Evolutionary conservation across 371 early-diverging fungal species (phyloP).

Genomic region (Circinella umbellata): DNA sequence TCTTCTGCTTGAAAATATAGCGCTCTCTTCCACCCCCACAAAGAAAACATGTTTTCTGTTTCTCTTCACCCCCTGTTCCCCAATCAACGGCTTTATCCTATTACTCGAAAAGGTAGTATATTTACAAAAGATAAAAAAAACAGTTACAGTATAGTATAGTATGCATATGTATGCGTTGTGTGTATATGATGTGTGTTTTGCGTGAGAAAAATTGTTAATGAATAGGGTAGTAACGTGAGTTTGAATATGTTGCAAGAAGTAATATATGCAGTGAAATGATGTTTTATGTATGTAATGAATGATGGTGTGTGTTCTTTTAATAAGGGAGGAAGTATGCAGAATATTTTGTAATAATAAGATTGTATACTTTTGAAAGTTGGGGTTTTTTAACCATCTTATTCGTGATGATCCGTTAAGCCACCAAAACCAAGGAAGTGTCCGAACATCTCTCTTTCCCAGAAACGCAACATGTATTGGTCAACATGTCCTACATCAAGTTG

Average conservation of each 20-base stretch:
- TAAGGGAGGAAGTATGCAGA: neutral
- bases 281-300: no score
- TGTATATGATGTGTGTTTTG: neutral
- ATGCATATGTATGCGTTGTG: conserved; percentile 1
- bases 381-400: neutral
- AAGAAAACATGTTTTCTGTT: neutral
- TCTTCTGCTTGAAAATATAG: no score
- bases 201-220: no score
- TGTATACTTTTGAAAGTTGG: neutral
- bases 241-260: no score
- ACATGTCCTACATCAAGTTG: conserved; percentile 63
- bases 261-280: no score
- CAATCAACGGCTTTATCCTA: neutral
- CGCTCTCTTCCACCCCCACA: neutral
- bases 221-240: no score
- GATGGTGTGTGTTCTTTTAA: neutral
- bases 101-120: neutral
- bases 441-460: conserved; percentile 63
- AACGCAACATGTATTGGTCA: conserved; percentile 76
- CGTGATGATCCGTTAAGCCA: conserved; percentile 37
- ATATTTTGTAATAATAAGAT: neutral
- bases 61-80: neutral
- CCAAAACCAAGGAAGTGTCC: conserved; percentile 68
- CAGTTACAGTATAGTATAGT: neutral
- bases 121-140: neutral